Evolutionary conservation across 164 flowering plant genomes (phyloP), one percentile per base, ranked within the genome.

Genomic region (Buxus sempervirens): DNA sequence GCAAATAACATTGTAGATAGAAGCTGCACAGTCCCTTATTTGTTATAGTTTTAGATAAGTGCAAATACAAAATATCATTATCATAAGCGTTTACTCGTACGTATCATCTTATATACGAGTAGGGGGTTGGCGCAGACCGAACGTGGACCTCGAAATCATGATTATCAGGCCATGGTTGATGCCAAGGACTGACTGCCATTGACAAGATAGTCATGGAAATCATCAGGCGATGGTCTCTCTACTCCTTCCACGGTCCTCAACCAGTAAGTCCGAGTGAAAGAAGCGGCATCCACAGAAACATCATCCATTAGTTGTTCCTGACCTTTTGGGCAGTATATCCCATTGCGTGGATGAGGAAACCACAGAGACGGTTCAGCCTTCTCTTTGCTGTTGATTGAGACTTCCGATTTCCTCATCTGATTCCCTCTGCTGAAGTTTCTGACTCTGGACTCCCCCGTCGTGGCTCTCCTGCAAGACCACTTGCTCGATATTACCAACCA

Each of bases 321-420:
- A 8, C 92, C 96, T 73, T 65, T 60, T 0, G 92, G 96, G 49
- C 77, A 74, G 67, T 85, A 89, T 60, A 89, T 88, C 4, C 96
- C 96, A 0, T 82, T 82, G 0, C 88, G 81, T 15, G 86, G 83
- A 74, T 89, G 88, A 9, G 96, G 92, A 3, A 84, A 74, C 95
- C 95, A 89, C 16, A 61, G 63, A 2, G 71, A 19, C 14, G 20
- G 26, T 20, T 69, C 48, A 0, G 21, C 19, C 32, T 60, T 56
- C 42, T 62, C 55, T 49, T 32, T 21, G 57, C 58, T 4, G 10
- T 20, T 25, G 8, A 0, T 25, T 27, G 36, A 45, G 38, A 28
- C 27, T 53, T n/a, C 57, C 28, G 38, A 9, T 26, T 55, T 51
- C n/a, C 58, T 26, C 42, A 24, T 54, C 45, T 51, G 18, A 58